These are phyloP conservation scores for Fusarium fujikuroi DNA, from an alignment of 2,329 filamentous ascomycete species.

Conservation along the genomic window DNA sequence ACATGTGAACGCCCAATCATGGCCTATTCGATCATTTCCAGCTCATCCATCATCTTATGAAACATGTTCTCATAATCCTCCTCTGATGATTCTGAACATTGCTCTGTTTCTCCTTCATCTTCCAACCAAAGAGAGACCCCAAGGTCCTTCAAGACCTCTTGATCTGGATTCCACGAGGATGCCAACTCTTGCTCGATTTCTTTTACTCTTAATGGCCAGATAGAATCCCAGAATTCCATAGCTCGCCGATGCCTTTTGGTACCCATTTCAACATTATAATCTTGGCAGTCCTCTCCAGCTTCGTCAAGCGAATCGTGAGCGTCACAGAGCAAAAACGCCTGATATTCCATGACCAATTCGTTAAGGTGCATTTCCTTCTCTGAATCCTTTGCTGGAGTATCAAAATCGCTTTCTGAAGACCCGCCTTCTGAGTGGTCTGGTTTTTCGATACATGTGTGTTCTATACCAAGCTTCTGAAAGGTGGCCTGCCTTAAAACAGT, in stretches of 20 bases:
- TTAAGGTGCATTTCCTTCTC: not conserved
- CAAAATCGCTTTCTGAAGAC: not conserved
- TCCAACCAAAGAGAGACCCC: not conserved
- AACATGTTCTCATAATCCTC: not conserved
- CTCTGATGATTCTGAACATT: accelerated
- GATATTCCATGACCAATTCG: not conserved
- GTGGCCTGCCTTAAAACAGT: not conserved
- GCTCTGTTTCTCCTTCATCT: not conserved
- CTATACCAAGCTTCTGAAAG: not conserved
- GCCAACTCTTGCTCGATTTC: not conserved
- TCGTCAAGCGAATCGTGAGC: accelerated
- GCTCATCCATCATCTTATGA: not conserved
- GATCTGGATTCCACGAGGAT: not conserved
- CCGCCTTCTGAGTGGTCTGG: no score
- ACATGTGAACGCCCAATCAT: not conserved
- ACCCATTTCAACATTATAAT: accelerated
- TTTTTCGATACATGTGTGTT: not conserved
- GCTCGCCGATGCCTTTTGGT: not conserved
- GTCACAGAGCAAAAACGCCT: not conserved
- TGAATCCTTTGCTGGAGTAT: accelerated
- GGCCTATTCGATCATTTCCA: not conserved
- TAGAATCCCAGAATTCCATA: not conserved
- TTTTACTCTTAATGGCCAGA: not conserved
- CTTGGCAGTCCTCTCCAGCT: accelerated
- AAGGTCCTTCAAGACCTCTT: not conserved